phyloP scores from a whole-genome alignment of 352 stramenopile species.

The Phytophthora chlamydospora region DNA sequence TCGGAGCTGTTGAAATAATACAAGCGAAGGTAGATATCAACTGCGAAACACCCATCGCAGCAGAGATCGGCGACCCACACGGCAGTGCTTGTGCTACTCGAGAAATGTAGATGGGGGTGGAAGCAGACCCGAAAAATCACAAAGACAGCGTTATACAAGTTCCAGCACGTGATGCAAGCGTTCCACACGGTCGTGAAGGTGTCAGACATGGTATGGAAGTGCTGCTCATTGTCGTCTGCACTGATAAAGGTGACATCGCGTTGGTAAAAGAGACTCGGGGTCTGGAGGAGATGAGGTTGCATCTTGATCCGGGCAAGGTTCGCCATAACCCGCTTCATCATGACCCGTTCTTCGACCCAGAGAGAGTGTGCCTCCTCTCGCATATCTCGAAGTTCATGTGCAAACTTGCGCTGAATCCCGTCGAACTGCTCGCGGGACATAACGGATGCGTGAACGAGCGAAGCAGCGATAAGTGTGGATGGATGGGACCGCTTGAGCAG shows the following conservation, averaged over 20 bases:
- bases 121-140: constrained; percentile 74
- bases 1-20: constrained; percentile 69
- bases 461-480: constrained; percentile 45
- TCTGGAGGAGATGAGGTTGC: constrained; percentile 48
- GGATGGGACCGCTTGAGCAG: constrained; percentile 50
- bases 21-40: constrained; percentile 63
- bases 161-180: constrained; percentile 49
- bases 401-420: constrained; percentile 53
- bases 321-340: constrained; percentile 32
- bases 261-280: constrained; percentile 55
- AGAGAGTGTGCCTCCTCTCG: constrained; percentile 35
- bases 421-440: constrained; percentile 70
- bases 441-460: constrained; percentile 49
- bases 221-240: constrained; percentile 11
- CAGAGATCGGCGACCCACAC: constrained; percentile 38
- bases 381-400: constrained; percentile 52
- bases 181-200: constrained; percentile 43
- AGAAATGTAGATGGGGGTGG: constrained; percentile 27
- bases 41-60: constrained; percentile 40
- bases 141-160: constrained; percentile 60
- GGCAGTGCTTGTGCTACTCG: constrained; percentile 10
- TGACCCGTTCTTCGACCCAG: constrained; percentile 43
- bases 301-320: constrained; percentile 56
- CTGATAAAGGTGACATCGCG: constrained; percentile 27
- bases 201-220: constrained; percentile 15